Evolutionary conservation across 2,329 filamentous ascomycete species (phyloP).

Genomic region (Thyridium curvatum): DNA sequence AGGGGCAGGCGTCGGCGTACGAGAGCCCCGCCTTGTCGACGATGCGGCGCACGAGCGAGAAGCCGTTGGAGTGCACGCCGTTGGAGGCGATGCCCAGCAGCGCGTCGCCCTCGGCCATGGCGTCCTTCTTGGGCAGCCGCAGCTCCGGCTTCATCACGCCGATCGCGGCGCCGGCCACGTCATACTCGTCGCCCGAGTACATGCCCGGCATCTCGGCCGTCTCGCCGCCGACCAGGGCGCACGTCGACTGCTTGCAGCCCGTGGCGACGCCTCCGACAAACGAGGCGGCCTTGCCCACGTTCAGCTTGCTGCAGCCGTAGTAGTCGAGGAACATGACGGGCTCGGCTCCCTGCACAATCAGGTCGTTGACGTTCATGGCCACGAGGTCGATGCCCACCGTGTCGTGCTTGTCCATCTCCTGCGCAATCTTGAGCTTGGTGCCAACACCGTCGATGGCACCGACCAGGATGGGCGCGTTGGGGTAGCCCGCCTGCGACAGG

Average conservation of each 20-base stretch:
- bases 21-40: conserved; percentile 65
- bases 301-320: conserved; percentile 86
- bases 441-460: conserved; percentile 94
- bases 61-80: conserved; percentile 93
- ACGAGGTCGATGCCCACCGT: conserved; percentile 96
- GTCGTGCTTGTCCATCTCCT: conserved; percentile 81
- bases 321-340: conserved; percentile 97
- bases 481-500: conserved; percentile 67
- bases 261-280: conserved; percentile 88
- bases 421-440: conserved; percentile 94
- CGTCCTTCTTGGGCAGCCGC: conserved; percentile 67
- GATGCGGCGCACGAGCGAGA: conserved; percentile 91
- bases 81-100: conserved; percentile 80
- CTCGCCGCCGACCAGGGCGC: conserved; percentile 92
- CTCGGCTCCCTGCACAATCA: conserved; percentile 91
- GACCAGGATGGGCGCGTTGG: conserved; percentile 73
- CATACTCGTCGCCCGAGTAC: conserved; percentile 84
- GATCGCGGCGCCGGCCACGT: conserved; percentile 84
- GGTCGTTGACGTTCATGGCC: conserved; percentile 98
- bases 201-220: conserved; percentile 98
- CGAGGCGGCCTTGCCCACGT: conserved; percentile 68
- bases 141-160: conserved; percentile 68
- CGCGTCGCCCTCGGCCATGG: conserved; percentile 78
- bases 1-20: conserved; percentile 71
- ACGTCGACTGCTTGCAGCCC: conserved; percentile 78